Evolutionary conservation across 441 rosid genomes (phyloP).

Genomic region (Erysimum cheiri): DNA sequence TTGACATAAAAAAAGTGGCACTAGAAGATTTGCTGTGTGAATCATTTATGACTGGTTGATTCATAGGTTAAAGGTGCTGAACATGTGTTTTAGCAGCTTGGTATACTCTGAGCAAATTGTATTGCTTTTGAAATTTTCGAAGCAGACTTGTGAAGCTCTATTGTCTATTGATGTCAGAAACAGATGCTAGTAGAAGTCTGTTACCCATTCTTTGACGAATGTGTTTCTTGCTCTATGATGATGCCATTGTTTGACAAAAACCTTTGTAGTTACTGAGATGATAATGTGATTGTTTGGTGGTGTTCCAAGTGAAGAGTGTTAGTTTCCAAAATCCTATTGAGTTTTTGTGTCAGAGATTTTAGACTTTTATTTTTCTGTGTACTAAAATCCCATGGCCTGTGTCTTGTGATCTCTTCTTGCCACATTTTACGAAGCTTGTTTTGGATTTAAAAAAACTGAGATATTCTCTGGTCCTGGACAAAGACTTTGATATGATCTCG

Average conservation of each 20-base stretch:
- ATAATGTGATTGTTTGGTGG: constrained; percentile 11
- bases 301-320: neutral
- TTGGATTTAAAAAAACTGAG: too few relatives aligned
- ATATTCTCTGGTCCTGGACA: constrained; percentile 9
- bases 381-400: neutral
- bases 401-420: too few relatives aligned
- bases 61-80: constrained; percentile 28
- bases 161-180: constrained; percentile 7
- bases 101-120: constrained; percentile 6
- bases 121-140: neutral
- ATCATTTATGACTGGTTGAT: constrained; percentile 28
- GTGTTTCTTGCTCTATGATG: neutral
- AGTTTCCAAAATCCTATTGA: neutral
- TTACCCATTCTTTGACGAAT: constrained; percentile 3
- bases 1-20: constrained; percentile 29
- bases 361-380: neutral
- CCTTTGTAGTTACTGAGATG: neutral
- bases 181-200: constrained; percentile 24
- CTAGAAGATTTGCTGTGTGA: constrained; percentile 33
- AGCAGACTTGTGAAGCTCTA: neutral
- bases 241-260: constrained; percentile 8
- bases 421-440: too few relatives aligned
- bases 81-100: constrained; percentile 30
- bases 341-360: constrained; percentile 9
- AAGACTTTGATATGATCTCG: constrained; percentile 21